phyloP scores from a whole-genome alignment of 2,329 filamentous ascomycete genomes.

The Dactylellina haptotyla region DNA sequence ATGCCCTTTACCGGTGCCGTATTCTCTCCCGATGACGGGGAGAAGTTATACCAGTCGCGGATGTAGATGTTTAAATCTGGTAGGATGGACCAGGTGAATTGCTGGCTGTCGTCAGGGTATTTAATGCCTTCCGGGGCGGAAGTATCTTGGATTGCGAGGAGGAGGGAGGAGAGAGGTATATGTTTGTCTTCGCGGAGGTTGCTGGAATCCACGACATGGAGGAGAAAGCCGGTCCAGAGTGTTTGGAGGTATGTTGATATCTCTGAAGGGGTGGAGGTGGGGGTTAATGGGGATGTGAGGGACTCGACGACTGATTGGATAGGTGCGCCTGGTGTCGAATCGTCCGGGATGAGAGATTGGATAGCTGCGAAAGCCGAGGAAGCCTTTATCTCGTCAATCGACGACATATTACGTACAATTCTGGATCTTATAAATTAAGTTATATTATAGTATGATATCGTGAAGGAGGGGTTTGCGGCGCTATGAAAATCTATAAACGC shows the following conservation, averaged over 20 bases:
- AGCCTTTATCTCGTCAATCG: neutral
- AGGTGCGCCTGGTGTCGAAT: neutral
- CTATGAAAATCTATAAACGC: too few relatives aligned
- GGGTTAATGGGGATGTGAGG: neutral
- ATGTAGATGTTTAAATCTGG: constrained; percentile 21
- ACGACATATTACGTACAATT: too few relatives aligned
- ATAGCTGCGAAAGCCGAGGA: neutral
- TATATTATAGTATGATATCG: neutral
- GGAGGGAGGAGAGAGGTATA: neutral
- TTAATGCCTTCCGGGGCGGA: neutral
- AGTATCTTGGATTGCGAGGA: constrained; percentile 6
- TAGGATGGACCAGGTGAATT: constrained; percentile 15
- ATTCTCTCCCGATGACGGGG: neutral
- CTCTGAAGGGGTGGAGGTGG: constrained; percentile 1
- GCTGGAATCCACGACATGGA: neutral
- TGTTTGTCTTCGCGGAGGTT: neutral
- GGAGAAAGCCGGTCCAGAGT: constrained; percentile 21
- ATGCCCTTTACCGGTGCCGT: neutral
- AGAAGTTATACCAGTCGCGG: constrained; percentile 31
- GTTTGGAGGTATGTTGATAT: constrained; percentile 35
- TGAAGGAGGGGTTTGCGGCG: too few relatives aligned
- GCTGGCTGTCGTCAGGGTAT: neutral
- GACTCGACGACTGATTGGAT: neutral
- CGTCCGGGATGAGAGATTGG: neutral
- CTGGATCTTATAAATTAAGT: neutral